Percentiles rank a stretch among this genome's conserved stretches.
Conservation (phyloP, 192 early-diverging fungal species). For the Chytriomyces sp. region DNA sequence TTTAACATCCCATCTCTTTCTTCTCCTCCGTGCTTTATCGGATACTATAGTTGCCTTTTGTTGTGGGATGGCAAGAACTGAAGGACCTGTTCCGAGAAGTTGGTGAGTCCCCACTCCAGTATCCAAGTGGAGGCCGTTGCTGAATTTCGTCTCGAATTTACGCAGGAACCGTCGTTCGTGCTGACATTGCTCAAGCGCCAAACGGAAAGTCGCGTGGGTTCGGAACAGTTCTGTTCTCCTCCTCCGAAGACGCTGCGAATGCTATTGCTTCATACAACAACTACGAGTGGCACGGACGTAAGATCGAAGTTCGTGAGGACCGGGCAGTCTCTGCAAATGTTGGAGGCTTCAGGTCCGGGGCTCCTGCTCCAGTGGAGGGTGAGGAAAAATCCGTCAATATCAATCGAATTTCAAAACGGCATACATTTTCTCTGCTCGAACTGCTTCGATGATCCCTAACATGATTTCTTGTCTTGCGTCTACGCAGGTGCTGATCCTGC, state of each 20-base stretch:
- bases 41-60: constrained; percentile 65
- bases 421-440: too few species aligned
- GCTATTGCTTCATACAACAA: constrained; percentile 54
- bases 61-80: constrained; percentile 77
- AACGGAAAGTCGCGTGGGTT: constrained; percentile 53
- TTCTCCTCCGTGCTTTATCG: not conserved
- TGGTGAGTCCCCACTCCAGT: constrained; percentile 25
- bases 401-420: too few species aligned
- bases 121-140: not conserved
- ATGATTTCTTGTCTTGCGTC: not conserved
- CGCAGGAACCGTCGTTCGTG: constrained; percentile 51
- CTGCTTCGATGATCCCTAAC: too few species aligned
- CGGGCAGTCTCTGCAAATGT: constrained; percentile 35
- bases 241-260: constrained; percentile 48
- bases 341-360: constrained; percentile 5
- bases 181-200: constrained; percentile 45
- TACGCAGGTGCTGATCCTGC: constrained; percentile 4
- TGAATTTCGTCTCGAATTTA: not conserved
- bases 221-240: constrained; percentile 53
- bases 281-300: constrained; percentile 56
- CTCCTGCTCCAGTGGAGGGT: constrained; percentile 12
- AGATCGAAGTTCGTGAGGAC: constrained; percentile 57
- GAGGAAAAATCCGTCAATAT: not conserved
- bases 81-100: constrained; percentile 55
- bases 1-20: not conserved